phyloP scores from a whole-genome alignment of 495 filamentous ascomycete species.

The Friedmanniomyces simplex region DNA sequence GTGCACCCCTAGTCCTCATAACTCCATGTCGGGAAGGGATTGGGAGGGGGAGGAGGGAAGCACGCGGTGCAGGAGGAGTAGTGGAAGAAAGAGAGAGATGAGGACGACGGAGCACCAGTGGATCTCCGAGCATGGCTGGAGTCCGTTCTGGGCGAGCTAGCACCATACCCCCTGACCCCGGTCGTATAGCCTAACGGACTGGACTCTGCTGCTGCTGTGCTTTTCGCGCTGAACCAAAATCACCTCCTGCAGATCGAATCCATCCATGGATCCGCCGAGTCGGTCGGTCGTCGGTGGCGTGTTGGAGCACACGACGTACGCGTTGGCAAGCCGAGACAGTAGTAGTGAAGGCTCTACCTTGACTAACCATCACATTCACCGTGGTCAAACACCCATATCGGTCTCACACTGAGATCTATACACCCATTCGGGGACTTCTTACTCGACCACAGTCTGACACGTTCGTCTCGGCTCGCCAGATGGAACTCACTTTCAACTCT shows the following conservation, averaged over 20 bases:
- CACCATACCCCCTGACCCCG: neutral
- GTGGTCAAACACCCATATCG: too few relatives aligned
- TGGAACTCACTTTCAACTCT: neutral
- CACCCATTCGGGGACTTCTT: too few relatives aligned
- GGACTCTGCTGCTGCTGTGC: neutral
- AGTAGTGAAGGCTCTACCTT: too few relatives aligned
- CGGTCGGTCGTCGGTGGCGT: neutral
- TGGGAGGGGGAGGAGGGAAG: neutral
- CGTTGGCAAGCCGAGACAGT: too few relatives aligned
- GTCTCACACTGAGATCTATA: neutral
- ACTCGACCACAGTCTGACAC: neutral
- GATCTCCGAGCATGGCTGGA: constrained; percentile 9
- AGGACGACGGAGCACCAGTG: constrained; percentile 3
- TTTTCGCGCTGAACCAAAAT: neutral
- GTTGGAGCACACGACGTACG: neutral
- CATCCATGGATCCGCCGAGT: neutral
- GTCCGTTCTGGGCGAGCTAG: neutral
- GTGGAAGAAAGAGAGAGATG: constrained; percentile 8
- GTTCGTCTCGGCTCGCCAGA: neutral
- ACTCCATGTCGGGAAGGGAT: constrained; percentile 17
- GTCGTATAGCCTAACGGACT: too few relatives aligned
- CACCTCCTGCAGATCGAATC: neutral
- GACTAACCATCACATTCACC: too few relatives aligned
- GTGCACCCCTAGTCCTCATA: constrained; percentile 11
- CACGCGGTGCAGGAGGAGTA: constrained; percentile 8